Base-by-base conservation (phyloP, 176 grass and related monocot genomes). In the Aegilops tauschii region DNA sequence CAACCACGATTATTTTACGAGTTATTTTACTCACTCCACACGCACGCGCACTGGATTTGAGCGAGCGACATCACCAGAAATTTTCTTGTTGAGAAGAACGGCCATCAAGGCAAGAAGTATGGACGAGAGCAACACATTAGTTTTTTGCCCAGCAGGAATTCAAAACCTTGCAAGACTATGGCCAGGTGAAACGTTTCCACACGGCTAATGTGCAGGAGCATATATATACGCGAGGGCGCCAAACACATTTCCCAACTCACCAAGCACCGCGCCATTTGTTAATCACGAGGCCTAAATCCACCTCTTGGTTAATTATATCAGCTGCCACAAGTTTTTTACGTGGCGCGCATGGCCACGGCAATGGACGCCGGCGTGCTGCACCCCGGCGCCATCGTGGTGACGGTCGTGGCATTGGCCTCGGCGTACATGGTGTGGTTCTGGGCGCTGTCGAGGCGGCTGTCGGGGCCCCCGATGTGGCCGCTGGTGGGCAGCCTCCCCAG, bases 381-480 rank as follows among this genome's bases (percentile, higher is more conserved):
- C 9, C 78, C 90, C 8, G 83, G 84, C 44, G 75, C 77, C 54
- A 5, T 85, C 81, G 80, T 62, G 3, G 76, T 69, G 1, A 45
- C 80, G 2, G 87, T 83, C 0, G 77, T 74, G 25, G 83, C 86
- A 16, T 13, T 93, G 83, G 87, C 54, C 12, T 92, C 93, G 79
- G 85, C 73, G 39, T 98, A 98, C 81, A 70, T 92, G 75, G 68
- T 86, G 88, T 98, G 96, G 96, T 98, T 98, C 90, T 92, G 82
- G 88, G 88, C 81, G 37, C 81, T 98, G 59, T 70, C 89, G 31
- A 79, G 85, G 83, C 88, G 88, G 28, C 79, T 98, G 77, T 95
- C 89, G 9, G 96, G 96, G 2, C 96, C 96, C 2, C 73, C 34
- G 44, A 92, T 94, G 84, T 98, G 93, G 96, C 96, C 96, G 2